A percentile compares a stretch with the other conserved stretches of the same genome.
Evolutionary conservation across 495 filamentous ascomycete genomes (phyloP).

Genomic region (Penicillium dipodomyicola): DNA sequence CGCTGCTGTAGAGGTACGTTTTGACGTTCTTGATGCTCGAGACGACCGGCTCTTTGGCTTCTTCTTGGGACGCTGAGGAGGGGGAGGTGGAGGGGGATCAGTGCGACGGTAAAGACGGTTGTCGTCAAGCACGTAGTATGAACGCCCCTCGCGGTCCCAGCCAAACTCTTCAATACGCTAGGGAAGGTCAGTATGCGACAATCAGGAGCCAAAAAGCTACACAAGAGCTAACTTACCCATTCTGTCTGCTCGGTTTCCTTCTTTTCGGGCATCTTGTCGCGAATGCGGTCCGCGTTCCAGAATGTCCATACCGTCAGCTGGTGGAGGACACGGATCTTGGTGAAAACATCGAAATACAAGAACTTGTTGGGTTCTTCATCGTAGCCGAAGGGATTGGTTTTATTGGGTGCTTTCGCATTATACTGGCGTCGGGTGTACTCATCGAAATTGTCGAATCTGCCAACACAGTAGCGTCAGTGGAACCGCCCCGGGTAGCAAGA

Average conservation of each 20-base stretch:
- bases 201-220: neutral
- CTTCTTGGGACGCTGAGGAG: slow-evolving; percentile 56
- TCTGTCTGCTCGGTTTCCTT: slow-evolving; percentile 74
- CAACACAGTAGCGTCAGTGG: slow-evolving; percentile 9
- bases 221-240: slow-evolving; percentile 62
- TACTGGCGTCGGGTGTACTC: slow-evolving; percentile 93
- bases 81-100: slow-evolving; percentile 59
- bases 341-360: slow-evolving; percentile 75
- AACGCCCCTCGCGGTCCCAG: slow-evolving; percentile 79
- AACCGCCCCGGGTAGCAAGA: neutral
- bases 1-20: slow-evolving; percentile 59
- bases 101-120: slow-evolving; percentile 86
- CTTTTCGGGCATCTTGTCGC: slow-evolving; percentile 81
- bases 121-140: slow-evolving; percentile 90
- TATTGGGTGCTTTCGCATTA: slow-evolving; percentile 69
- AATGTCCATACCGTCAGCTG: slow-evolving; percentile 91
- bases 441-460: slow-evolving; percentile 83
- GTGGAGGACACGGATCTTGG: slow-evolving; percentile 84
- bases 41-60: slow-evolving; percentile 77
- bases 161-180: slow-evolving; percentile 94
- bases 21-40: slow-evolving; percentile 65
- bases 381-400: slow-evolving; percentile 81
- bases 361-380: slow-evolving; percentile 73
- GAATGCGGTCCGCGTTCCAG: slow-evolving; percentile 76
- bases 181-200: slow-evolving; percentile 18